A percentile compares a stretch with the other conserved stretches of the same genome.
phyloP scores from a whole-genome alignment of 768 basidiomycete genomes.

The Leccinum obscurum region DNA sequence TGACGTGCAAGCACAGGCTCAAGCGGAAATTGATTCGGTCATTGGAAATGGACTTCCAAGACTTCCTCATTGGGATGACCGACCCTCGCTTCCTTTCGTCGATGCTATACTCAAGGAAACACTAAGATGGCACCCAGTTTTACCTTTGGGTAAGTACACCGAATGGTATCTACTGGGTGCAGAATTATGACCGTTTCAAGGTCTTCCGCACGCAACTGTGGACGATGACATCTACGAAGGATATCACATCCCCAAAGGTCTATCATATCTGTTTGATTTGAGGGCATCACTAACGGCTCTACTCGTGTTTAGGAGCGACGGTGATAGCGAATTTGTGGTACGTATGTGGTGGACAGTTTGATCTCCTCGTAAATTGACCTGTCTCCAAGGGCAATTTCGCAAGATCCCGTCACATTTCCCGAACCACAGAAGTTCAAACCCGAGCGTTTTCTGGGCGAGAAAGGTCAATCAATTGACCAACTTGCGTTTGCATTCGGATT shows the following conservation, averaged over 20 bases:
- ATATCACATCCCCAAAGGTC: conserved; percentile 53
- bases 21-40: conserved; percentile 21
- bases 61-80: conserved; percentile 23
- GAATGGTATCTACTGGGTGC: background rate
- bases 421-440: conserved; percentile 41
- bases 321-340: conserved; percentile 23
- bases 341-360: background rate
- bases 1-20: conserved; percentile 22
- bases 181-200: conserved; percentile 8
- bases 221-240: conserved; percentile 44
- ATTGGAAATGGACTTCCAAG: conserved; percentile 20
- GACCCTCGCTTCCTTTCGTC: conserved; percentile 21
- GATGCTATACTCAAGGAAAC: conserved; percentile 25
- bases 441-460: conserved; percentile 31
- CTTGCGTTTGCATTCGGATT: conserved; percentile 34
- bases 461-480: conserved; percentile 4
- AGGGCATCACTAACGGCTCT: background rate
- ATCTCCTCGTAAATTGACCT: background rate
- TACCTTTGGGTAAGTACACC: conserved; percentile 11
- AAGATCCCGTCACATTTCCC: conserved; percentile 38
- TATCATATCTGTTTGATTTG: conserved; percentile 9
- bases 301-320: conserved; percentile 16
- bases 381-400: conserved; percentile 33
- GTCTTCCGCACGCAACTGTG: conserved; percentile 34
- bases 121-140: conserved; percentile 25